Base-by-base conservation (phyloP, 2,329 filamentous ascomycete genomes). In the Tolypocladium ovalisporum region DNA sequence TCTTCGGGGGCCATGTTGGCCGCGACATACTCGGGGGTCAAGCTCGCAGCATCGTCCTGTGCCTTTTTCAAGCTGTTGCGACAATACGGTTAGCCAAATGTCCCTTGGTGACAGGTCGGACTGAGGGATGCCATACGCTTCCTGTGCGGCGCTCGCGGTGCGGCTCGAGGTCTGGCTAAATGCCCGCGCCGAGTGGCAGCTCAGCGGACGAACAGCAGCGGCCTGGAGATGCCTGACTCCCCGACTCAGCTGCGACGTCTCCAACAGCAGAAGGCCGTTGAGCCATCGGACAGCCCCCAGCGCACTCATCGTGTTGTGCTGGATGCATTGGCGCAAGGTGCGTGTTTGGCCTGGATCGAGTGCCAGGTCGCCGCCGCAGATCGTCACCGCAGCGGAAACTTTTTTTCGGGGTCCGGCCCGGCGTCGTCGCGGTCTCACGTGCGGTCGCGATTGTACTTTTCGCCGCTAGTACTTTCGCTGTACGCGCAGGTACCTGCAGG, bases 1-100 rank as follows among this genome's bases (percentile, higher is more conserved):
- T 99, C 94, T 60, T 86, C 82, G 36, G 89, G 84, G 65, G 86
- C 84, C 73, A 97, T 86, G 69, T 91, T 92, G 64, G 88, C 84
- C 56, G 91, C 86, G 61, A 95, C 79, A 58, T 76, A 76, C 63
- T 84, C 81, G 64, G 79, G 74, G 4, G 80, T 82, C 61, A 83
- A 74, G 61, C 73, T 72, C 6, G 74, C 70, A 40, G 78, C 75
- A 57, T 80, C 78, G 54, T 82, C 76, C 62, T 82, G 79, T 9
- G 80, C 79, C 61, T 81, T 78, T 63, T 75, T 78, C 61, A 84
- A 68, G 56, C 72, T 75, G 35, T 15, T 40, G 39, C 3, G 54
- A 44, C 8, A 24, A 13, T 4, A 13, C 42, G 44, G 60, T 66
- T 22, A 66, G 63, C 40, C 55, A 59, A n/a, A 36, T 17, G 13